Conservation (phyloP, 306 rosid genomes). For the Cucumis hystrix region DNA sequence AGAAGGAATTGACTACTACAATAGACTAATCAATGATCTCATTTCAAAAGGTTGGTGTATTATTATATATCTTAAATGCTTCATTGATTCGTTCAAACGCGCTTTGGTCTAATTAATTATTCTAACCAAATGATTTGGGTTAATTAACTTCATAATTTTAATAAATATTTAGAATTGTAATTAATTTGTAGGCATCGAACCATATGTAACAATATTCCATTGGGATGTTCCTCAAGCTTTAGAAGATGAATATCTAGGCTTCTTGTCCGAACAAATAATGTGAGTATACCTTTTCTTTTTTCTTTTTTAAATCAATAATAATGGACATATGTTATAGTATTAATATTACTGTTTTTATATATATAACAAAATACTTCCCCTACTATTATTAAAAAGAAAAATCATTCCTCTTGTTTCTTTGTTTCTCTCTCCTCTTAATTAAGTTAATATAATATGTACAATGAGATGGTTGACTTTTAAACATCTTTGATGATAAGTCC, state of each 20-base stretch:
- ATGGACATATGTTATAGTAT: slow-evolving; percentile 11
- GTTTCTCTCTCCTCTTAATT: too few relatives aligned
- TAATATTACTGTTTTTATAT: too few relatives aligned
- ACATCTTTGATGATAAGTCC: too few relatives aligned
- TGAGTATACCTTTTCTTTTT: neutral
- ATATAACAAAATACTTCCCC: too few relatives aligned
- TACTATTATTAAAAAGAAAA: too few relatives aligned
- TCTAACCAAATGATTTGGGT: neutral
- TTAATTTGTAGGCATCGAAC: slow-evolving; percentile 19
- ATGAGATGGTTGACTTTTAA: too few relatives aligned
- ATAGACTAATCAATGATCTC: slow-evolving; percentile 45
- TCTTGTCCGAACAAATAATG: slow-evolving; percentile 25
- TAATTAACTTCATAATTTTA: neutral
- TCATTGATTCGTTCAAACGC: neutral
- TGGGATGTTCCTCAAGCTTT: slow-evolving; percentile 60
- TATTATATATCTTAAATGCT: neutral
- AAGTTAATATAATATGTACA: too few relatives aligned
- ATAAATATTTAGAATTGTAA: neutral
- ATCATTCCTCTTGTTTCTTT: slow-evolving; percentile 1
- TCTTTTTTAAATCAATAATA: slow-evolving; percentile 2
- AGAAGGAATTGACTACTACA: slow-evolving; percentile 50
- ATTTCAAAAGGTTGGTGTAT: slow-evolving; percentile 21
- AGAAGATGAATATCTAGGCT: slow-evolving; percentile 42
- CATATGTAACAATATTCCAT: slow-evolving; percentile 43
- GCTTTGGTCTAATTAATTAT: neutral